These are phyloP conservation scores for Calonectria pseudoturangicola DNA, from an alignment of 2,329 filamentous ascomycete species.

Conservation along the genomic window DNA sequence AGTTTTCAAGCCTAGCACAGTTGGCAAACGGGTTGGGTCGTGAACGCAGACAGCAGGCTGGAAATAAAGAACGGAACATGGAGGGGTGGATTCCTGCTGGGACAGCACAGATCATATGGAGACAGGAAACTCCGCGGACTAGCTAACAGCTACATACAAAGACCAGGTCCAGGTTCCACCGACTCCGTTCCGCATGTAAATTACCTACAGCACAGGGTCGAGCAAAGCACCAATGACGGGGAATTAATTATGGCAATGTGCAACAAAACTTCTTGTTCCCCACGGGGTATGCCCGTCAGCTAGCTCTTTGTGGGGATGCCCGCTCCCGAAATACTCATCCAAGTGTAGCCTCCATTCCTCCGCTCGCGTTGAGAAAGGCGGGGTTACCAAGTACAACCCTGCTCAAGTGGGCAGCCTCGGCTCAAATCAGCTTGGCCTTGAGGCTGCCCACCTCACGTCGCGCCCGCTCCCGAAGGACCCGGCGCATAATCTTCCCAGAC, in stretches of 20 bases:
- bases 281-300: neutral
- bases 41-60: neutral
- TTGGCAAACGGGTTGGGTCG: neutral
- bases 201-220: neutral
- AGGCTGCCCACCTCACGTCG: neutral
- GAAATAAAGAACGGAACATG: neutral
- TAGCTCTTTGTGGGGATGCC: neutral
- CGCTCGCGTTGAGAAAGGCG: neutral
- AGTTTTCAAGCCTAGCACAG: neutral
- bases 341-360: conserved; percentile 3
- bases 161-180: neutral
- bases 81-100: neutral
- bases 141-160: neutral
- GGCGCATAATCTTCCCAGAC: conserved; percentile 31
- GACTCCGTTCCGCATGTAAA: neutral
- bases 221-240: neutral
- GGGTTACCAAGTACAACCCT: neutral
- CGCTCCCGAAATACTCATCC: conserved; percentile 19
- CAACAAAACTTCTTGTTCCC: neutral
- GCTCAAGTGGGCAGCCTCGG: conserved; percentile 7
- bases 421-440: conserved; percentile 12
- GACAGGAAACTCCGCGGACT: neutral
- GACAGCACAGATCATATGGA: neutral
- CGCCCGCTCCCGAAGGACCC: conserved; percentile 25
- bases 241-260: neutral